Conservation (phyloP, 2,329 filamentous ascomycete genomes). For the Microascus cirrosus region DNA sequence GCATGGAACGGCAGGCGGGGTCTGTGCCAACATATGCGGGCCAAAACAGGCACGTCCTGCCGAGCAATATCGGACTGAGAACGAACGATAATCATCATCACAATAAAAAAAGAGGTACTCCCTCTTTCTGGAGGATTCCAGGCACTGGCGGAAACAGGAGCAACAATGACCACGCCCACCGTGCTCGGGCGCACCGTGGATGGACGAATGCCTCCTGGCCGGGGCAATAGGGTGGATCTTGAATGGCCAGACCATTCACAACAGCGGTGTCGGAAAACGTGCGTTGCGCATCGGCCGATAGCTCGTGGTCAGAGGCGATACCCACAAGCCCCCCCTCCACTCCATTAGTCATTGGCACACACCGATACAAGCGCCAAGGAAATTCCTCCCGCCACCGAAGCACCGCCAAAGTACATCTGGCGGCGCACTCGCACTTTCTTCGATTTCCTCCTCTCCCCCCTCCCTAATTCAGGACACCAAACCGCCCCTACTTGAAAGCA, state of each 20-base stretch:
- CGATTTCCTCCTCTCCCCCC: not conserved
- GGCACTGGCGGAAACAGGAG: too few species aligned
- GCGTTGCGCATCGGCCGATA: not conserved
- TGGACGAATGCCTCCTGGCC: not conserved
- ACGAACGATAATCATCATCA: not conserved
- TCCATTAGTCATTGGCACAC: not conserved
- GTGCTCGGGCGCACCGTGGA: too few species aligned
- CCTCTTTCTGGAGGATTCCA: too few species aligned
- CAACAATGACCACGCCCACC: too few species aligned
- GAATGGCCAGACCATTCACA: not conserved
- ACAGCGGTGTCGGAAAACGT: not conserved
- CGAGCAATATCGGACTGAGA: not conserved
- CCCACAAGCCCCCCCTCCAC: not conserved
- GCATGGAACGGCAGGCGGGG: not conserved
- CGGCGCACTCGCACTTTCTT: not conserved
- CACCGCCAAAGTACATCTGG: not conserved
- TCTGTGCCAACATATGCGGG: not conserved
- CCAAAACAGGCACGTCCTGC: conserved; percentile 3
- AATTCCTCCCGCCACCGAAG: not conserved
- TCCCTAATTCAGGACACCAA: not conserved
- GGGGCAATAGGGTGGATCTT: not conserved
- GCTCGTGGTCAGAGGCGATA: not conserved
- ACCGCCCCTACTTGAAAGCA: not conserved
- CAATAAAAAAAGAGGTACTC: too few species aligned
- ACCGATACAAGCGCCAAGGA: not conserved